Evolutionary conservation across 2,329 filamentous ascomycete genomes (phyloP).

Genomic region (Cadophora gregata): DNA sequence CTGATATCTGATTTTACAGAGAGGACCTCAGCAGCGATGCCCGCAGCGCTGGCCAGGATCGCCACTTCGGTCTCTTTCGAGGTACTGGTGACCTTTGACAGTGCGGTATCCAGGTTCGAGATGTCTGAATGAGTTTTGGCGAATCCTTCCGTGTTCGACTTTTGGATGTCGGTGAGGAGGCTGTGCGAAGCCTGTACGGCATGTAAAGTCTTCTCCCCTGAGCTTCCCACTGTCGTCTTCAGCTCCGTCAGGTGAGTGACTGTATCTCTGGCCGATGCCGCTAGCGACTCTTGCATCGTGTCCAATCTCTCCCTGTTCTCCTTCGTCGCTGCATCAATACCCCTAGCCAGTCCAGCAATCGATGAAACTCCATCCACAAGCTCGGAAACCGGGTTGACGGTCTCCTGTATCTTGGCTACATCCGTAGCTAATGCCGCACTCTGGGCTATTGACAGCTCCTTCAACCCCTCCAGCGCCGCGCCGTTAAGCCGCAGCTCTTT

Average conservation of each 20-base stretch:
- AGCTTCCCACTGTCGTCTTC: background rate
- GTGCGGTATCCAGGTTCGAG: background rate
- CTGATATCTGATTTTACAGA: background rate
- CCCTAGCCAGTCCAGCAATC: background rate
- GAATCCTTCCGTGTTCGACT: background rate
- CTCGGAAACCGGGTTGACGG: conserved; percentile 9
- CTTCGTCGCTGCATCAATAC: background rate
- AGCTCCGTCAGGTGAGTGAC: background rate
- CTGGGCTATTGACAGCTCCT: background rate
- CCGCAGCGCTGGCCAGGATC: background rate
- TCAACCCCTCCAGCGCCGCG: background rate
- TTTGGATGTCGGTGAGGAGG: background rate
- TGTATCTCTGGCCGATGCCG: background rate
- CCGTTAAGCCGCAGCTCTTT: background rate
- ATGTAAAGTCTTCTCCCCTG: background rate
- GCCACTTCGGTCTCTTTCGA: background rate
- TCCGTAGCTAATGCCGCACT: background rate
- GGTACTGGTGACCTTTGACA: background rate
- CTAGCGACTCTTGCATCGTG: background rate
- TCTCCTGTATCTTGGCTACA: background rate
- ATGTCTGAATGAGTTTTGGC: background rate
- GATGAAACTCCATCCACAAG: conserved; percentile 1
- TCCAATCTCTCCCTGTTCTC: background rate
- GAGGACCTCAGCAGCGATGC: background rate
- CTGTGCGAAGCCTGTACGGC: conserved; percentile 6